These are phyloP conservation scores for Zychaea mexicana DNA, from an alignment of 371 early-diverging fungal species.

Conservation along the genomic window DNA sequence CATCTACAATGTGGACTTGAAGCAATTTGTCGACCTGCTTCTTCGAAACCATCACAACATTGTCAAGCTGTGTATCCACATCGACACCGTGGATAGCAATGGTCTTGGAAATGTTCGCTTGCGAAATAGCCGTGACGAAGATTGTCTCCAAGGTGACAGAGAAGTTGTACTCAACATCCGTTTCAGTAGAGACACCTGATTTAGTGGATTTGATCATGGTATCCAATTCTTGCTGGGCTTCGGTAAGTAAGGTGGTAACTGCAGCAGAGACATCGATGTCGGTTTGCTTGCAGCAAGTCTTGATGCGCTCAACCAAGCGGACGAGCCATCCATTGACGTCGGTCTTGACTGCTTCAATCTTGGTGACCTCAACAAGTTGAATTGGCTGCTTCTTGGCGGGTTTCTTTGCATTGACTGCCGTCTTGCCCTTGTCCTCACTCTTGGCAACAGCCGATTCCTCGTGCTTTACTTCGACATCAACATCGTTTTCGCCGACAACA, in stretches of 20 bases:
- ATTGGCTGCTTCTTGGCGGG: constrained; percentile 1
- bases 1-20: constrained; percentile 22
- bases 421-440: not conserved
- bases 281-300: constrained; percentile 15
- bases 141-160: constrained; percentile 13
- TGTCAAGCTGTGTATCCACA: constrained; percentile 35
- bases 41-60: constrained; percentile 25
- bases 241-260: constrained; percentile 9
- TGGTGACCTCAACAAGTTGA: constrained; percentile 3
- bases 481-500: constrained; percentile 1
- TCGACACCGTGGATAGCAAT: constrained; percentile 20
- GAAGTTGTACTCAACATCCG: constrained; percentile 7
- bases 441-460: too few relatives aligned
- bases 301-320: constrained; percentile 13
- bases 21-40: constrained; percentile 35
- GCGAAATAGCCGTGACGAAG: constrained; percentile 2
- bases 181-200: not conserved
- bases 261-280: constrained; percentile 8
- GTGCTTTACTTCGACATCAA: not conserved
- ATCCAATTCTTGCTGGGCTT: constrained; percentile 13
- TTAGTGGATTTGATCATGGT: constrained; percentile 8
- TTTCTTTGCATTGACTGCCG: not conserved
- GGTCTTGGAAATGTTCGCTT: constrained; percentile 10
- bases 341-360: constrained; percentile 10
- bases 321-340: constrained; percentile 12